Conservation (phyloP, 1,284 basidiomycete species). For the Schizophyllum amplum region DNA sequence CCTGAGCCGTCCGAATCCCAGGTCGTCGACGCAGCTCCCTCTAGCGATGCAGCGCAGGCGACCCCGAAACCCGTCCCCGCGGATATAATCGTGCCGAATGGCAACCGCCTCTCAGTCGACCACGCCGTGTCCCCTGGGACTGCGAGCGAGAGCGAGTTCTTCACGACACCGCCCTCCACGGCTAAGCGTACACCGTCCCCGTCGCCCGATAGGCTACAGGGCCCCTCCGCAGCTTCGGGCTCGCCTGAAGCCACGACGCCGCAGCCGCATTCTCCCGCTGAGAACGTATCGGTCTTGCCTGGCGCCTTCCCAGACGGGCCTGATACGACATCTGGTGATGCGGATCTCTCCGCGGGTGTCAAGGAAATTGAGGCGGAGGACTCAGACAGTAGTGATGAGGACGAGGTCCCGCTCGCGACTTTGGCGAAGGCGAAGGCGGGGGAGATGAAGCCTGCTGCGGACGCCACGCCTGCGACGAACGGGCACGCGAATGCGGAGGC, state of each 20-base stretch:
- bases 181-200: background rate
- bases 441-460: conserved; percentile 7
- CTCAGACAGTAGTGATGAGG: conserved; percentile 51
- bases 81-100: conserved; percentile 1
- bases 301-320: conserved; percentile 11
- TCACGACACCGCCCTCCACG: conserved; percentile 35
- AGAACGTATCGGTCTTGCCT: conserved; percentile 3
- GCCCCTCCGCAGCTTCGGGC: conserved; percentile 37
- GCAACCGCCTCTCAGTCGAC: background rate
- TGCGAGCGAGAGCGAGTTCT: conserved; percentile 44
- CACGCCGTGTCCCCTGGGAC: conserved; percentile 7
- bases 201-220: background rate
- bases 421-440: conserved; percentile 21
- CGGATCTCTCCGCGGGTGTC: conserved; percentile 45
- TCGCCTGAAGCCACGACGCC: conserved; percentile 8
- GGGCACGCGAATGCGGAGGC: conserved; percentile 17
- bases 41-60: conserved; percentile 11
- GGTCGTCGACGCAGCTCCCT: conserved; percentile 7
- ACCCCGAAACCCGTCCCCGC: conserved; percentile 12
- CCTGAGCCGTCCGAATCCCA: conserved; percentile 8
- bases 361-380: conserved; percentile 62
- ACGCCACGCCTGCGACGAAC: conserved; percentile 16
- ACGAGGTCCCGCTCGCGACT: conserved; percentile 37
- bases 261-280: background rate
- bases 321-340: conserved; percentile 25